phyloP scores from a whole-genome alignment of 768 basidiomycete species.

The Lentinula sp. region DNA sequence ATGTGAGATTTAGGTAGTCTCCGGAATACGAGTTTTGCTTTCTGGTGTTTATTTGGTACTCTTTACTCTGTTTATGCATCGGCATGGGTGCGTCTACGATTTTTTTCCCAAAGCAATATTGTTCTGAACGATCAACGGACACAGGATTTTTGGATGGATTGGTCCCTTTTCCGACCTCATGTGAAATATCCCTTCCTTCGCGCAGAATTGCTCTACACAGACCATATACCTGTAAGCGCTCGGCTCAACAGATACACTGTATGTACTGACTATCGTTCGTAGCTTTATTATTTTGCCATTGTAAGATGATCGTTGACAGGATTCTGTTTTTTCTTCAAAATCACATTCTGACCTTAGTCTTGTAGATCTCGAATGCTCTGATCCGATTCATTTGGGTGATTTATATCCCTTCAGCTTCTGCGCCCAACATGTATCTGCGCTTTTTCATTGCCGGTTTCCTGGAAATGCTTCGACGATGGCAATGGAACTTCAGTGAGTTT shows the following conservation, averaged over 20 bases:
- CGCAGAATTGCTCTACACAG: conserved; percentile 66
- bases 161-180: conserved; percentile 70
- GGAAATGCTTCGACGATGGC: conserved; percentile 76
- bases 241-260: not conserved
- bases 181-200: conserved; percentile 59
- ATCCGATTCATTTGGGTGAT: conserved; percentile 81
- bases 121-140: not conserved
- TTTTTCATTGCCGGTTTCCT: conserved; percentile 63
- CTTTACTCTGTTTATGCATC: conserved; percentile 66
- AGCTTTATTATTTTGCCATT: conserved; percentile 78
- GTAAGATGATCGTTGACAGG: conserved; percentile 27
- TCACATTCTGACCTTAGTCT: not conserved
- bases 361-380: conserved; percentile 61
- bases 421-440: conserved; percentile 45
- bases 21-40: conserved; percentile 46
- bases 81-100: conserved; percentile 58
- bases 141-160: conserved; percentile 87
- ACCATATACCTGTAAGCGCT: conserved; percentile 46
- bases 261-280: not conserved
- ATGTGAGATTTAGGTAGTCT: conserved; percentile 20
- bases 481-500: conserved; percentile 87
- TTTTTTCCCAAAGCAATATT: not conserved
- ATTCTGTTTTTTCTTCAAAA: not conserved
- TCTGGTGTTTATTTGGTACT: conserved; percentile 63
- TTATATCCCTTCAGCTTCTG: conserved; percentile 51